Evolutionary conservation across 805 yeast species (phyloP).

Genomic region (Lipomyces chichibuensis): DNA sequence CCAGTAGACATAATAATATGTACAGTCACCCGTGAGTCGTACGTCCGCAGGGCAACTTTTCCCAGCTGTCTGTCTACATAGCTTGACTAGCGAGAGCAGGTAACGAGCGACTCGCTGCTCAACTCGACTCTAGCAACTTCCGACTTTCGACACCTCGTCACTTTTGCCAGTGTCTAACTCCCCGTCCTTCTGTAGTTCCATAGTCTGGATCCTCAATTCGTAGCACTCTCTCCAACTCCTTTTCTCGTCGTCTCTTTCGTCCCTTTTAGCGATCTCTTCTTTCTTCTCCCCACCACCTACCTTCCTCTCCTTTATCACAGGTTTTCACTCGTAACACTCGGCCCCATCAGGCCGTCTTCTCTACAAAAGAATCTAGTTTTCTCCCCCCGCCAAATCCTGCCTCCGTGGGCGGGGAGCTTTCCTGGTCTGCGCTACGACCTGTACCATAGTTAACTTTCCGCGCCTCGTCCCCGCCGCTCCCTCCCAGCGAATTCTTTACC

Average conservation of each 20-base stretch:
- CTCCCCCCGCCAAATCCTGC: neutral
- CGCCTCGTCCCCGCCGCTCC: neutral
- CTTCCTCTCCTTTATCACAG: conserved; percentile 3
- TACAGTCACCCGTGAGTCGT: neutral
- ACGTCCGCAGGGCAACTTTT: neutral
- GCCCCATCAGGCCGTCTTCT: neutral
- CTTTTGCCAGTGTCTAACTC: neutral
- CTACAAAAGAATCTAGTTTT: neutral
- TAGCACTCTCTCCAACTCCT: conserved; percentile 9
- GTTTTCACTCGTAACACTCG: neutral
- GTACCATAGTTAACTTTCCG: neutral
- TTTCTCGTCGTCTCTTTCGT: conserved; percentile 3
- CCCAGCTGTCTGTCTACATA: neutral
- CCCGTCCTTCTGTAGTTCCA: neutral
- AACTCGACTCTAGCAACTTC: neutral
- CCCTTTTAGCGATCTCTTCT: neutral
- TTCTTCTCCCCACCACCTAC: conserved; percentile 3
- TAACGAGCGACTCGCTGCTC: neutral
- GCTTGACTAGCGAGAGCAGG: too few species aligned
- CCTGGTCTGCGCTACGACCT: neutral
- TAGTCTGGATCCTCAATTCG: neutral
- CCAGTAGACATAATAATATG: neutral
- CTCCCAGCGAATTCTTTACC: neutral
- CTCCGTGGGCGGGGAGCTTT: neutral
- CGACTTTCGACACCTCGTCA: neutral